These are phyloP conservation scores for Hanseniaspora valbyensis DNA, from an alignment of 805 yeast genomes.

Conservation along the genomic window DNA sequence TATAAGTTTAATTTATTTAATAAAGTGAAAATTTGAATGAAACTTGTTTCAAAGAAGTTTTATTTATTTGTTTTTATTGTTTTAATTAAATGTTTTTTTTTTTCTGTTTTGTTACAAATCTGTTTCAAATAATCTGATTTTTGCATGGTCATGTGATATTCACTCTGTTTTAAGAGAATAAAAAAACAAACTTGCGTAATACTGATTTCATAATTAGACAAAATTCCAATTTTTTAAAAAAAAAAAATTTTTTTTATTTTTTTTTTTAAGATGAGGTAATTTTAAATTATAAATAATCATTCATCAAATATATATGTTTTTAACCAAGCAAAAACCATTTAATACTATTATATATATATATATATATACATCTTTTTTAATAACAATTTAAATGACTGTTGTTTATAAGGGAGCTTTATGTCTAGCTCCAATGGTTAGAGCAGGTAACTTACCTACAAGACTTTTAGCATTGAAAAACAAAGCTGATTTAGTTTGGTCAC, in stretches of 20 bases:
- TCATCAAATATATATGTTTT: not conserved
- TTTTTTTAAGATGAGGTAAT: too few species aligned
- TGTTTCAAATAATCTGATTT: not conserved
- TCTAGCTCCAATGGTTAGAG: constrained; percentile 93
- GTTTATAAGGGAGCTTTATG: constrained; percentile 68
- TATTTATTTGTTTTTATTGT: not conserved
- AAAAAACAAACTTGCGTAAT: not conserved
- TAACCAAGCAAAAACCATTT: too few species aligned
- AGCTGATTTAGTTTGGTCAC: constrained; percentile 92
- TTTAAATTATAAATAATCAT: too few species aligned
- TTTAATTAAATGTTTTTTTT: not conserved
- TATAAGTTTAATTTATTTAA: too few species aligned
- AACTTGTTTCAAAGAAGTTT: not conserved
- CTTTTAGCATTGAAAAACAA: constrained; percentile 70
- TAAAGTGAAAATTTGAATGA: too few species aligned
- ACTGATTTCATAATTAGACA: not conserved
- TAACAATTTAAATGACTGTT: constrained; percentile 35
- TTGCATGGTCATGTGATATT: not conserved
- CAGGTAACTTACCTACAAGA: constrained; percentile 88
- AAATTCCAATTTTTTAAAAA: not conserved
- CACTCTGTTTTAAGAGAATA: not conserved
- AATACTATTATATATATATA: too few species aligned
- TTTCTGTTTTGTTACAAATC: not conserved
- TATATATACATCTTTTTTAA: too few species aligned
- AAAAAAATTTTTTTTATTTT: not conserved